Base-by-base conservation (phyloP, 495 filamentous ascomycete genomes). In the Alectoria sarmentosa region DNA sequence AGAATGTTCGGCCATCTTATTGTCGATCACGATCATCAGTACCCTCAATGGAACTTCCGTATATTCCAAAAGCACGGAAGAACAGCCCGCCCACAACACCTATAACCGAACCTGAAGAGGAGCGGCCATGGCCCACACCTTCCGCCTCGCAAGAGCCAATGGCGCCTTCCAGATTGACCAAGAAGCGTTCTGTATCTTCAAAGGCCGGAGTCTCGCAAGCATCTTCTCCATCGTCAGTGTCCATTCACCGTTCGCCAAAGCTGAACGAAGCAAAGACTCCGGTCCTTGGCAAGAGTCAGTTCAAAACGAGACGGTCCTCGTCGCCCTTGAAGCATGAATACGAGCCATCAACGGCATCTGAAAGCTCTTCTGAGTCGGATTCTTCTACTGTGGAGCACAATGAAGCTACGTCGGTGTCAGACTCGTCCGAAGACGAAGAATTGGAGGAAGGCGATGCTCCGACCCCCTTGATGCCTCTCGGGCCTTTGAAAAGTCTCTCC, bases 241-340 rank as follows among this genome's bases (percentile, higher is more conserved):
- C 83, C 13, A 78, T 79, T 62, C 82, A 83, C 71, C 76, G 79
- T 28, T 78, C 75, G 26, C 76, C 80, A 46, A 81, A 73, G 64
- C 78, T 71, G 70, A 87, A 77, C 77, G 79, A 68, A 73, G 70
- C 77, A 55, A 81, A 80, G 46, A 74, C 76, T 41, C 83, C 83
- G 41, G 77, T 83, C 7, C 76, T 83, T 21, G 62, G 80, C 76
- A 69, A 8, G 56, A 72, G 32, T 78, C 76, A 34, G 73, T 81
- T 54, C 57, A 65, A 65, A 69, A 82, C 49, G 34, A 65, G 93
- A 37, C 83, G 90, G 9, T 88, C 86, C 34, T 98, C 95, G 7
- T 98, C 95, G 13, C 95, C 95, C 13, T 80, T 99, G 64, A 99
- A 99, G 75, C 94, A 97, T 70, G 92, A 99, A 77, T 99, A 96